A percentile compares a stretch with the other conserved stretches of the same genome.
Conservation (phyloP, 768 basidiomycete genomes). For the Tulasnella sp. region DNA sequence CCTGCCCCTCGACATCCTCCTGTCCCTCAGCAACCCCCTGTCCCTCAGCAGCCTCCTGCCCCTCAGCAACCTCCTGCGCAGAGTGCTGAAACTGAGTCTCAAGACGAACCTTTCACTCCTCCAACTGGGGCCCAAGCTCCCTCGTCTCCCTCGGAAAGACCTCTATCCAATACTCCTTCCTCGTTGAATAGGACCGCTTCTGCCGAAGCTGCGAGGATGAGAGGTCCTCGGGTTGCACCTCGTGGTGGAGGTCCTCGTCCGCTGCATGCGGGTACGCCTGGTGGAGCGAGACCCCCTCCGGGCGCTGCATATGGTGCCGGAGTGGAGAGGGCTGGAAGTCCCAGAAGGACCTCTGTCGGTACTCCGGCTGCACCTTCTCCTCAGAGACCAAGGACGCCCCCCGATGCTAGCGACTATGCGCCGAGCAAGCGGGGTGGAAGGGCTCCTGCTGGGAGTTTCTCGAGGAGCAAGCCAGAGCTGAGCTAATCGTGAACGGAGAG, state of each 20-base stretch:
- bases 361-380: constrained; percentile 41
- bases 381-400: constrained; percentile 28
- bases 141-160: constrained; percentile 23
- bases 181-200: not conserved
- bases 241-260: constrained; percentile 41
- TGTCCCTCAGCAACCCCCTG: constrained; percentile 5
- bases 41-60: constrained; percentile 23
- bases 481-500: not conserved
- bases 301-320: constrained; percentile 34
- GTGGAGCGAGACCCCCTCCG: constrained; percentile 36
- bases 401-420: constrained; percentile 23
- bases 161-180: not conserved
- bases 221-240: constrained; percentile 57
- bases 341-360: constrained; percentile 36
- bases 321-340: constrained; percentile 34
- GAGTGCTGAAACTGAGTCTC: not conserved
- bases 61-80: constrained; percentile 22
- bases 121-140: constrained; percentile 28
- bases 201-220: constrained; percentile 33
- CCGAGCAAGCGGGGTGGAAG: constrained; percentile 32
- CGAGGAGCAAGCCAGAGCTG: constrained; percentile 33
- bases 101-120: constrained; percentile 6
- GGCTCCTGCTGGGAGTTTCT: constrained; percentile 33
- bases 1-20: constrained; percentile 16
- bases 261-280: constrained; percentile 35